phyloP scores from a whole-genome alignment of 352 stramenopile species.

The Phytophthora colocasiae region DNA sequence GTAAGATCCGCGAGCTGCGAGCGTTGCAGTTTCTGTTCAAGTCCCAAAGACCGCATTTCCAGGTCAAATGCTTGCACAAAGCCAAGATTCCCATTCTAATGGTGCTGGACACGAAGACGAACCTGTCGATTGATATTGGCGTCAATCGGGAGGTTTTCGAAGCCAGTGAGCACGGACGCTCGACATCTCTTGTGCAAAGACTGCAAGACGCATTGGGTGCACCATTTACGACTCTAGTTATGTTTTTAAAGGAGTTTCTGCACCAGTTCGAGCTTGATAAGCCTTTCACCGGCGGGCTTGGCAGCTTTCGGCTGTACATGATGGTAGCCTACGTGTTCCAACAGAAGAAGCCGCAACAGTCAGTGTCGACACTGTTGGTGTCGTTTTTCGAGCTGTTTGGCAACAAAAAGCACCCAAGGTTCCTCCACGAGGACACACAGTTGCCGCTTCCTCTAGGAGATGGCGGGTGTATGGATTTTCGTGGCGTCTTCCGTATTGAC shows the following conservation, averaged over 20 bases:
- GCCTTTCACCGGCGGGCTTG: constrained; percentile 77
- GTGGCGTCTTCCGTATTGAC: constrained; percentile 66
- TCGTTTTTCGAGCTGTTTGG: constrained; percentile 75
- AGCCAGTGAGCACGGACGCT: constrained; percentile 66
- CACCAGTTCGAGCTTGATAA: constrained; percentile 84
- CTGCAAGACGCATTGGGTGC: constrained; percentile 53
- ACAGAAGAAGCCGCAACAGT: constrained; percentile 16
- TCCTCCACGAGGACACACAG: constrained; percentile 58
- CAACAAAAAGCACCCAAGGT: constrained; percentile 60
- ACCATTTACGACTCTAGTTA: constrained; percentile 60
- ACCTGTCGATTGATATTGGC: constrained; percentile 68
- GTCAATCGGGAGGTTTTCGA: constrained; percentile 69
- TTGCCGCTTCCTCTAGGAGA: constrained; percentile 52
- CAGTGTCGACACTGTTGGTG: constrained; percentile 45
- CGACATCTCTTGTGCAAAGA: constrained; percentile 60
- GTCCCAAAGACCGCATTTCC: constrained; percentile 53
- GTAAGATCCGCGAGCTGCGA: constrained; percentile 63
- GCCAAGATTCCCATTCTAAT: constrained; percentile 83
- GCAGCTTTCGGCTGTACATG: constrained; percentile 83
- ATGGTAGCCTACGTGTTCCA: constrained; percentile 81
- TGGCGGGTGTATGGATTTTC: constrained; percentile 57
- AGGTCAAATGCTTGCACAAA: constrained; percentile 74
- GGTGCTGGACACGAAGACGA: constrained; percentile 57
- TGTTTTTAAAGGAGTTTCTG: constrained; percentile 82
- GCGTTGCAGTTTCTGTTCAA: constrained; percentile 65